A percentile compares a stretch with the other conserved stretches of the same genome.
Conservation (phyloP, 78 protist species). For the Dictyostelium purpureum region DNA sequence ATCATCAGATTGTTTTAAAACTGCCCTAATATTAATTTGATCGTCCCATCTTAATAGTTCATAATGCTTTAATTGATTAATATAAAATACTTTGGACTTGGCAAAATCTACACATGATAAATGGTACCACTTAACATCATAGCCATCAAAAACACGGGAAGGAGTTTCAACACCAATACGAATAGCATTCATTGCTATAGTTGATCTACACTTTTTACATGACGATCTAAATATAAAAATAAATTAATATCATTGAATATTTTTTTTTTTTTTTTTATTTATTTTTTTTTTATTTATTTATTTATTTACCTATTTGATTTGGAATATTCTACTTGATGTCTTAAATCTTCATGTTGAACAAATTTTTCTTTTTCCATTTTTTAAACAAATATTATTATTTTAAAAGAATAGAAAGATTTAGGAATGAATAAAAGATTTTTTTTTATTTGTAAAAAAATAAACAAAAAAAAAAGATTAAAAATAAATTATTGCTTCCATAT, state of each 20-base stretch:
- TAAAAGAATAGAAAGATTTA: too few relatives aligned
- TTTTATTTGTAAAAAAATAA: too few relatives aligned
- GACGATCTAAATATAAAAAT: too few relatives aligned
- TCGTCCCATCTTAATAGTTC: conserved; percentile 61
- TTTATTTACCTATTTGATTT: too few relatives aligned
- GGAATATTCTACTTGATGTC: conserved; percentile 35
- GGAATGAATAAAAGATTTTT: too few relatives aligned
- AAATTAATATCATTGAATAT: too few relatives aligned
- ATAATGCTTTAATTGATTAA: conserved; percentile 39
- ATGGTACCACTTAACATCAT: conserved; percentile 37
- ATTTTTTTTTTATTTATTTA: too few relatives aligned
- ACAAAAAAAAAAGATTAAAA: too few relatives aligned
- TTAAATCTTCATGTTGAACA: not conserved
- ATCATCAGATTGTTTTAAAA: not conserved
- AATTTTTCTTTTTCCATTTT: conserved; percentile 19
- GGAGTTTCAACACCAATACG: conserved; percentile 46
- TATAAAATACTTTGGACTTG: not conserved
- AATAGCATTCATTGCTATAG: not conserved
- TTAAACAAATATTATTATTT: not conserved
- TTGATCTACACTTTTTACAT: conserved; percentile 43
- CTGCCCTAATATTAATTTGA: conserved; percentile 4
- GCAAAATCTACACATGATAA: conserved; percentile 5
- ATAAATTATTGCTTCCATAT: too few relatives aligned
- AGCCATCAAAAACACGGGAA: conserved; percentile 39
- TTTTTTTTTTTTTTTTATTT: too few relatives aligned